Conservation (phyloP, 2,329 filamentous ascomycete species). For the Ceratocystis colombiana region DNA sequence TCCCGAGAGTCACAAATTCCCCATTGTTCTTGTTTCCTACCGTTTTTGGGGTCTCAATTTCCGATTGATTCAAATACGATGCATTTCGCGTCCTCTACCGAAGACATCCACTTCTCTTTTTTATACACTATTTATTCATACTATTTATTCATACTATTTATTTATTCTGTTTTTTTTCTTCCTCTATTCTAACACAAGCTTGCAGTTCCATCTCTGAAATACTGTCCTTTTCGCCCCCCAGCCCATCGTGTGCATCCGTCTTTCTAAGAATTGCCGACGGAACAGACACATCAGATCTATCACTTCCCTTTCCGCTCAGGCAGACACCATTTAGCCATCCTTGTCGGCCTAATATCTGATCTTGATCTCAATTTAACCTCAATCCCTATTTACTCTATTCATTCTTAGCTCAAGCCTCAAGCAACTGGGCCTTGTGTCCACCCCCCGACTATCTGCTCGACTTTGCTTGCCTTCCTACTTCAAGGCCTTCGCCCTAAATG, state of each 20-base stretch:
- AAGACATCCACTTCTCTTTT: background rate
- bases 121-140: background rate
- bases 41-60: conserved; percentile 4
- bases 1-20: conserved; percentile 1
- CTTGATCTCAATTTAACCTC: background rate
- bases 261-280: background rate
- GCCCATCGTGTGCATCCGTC: background rate
- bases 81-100: background rate
- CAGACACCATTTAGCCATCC: background rate
- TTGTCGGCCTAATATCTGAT: background rate
- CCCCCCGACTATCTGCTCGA: background rate
- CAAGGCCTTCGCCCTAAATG: background rate
- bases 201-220: background rate
- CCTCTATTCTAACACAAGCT: background rate
- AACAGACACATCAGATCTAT: background rate
- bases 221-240: background rate
- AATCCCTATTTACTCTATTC: too few relatives aligned
- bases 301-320: background rate
- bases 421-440: background rate
- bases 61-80: background rate
- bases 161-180: background rate
- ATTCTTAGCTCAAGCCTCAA: background rate
- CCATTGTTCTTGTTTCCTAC: conserved; percentile 5
- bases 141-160: background rate
- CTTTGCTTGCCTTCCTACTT: background rate